A percentile compares a stretch with the other conserved stretches of the same genome.
Conservation (phyloP, 768 basidiomycete genomes). For the Russula foetens region DNA sequence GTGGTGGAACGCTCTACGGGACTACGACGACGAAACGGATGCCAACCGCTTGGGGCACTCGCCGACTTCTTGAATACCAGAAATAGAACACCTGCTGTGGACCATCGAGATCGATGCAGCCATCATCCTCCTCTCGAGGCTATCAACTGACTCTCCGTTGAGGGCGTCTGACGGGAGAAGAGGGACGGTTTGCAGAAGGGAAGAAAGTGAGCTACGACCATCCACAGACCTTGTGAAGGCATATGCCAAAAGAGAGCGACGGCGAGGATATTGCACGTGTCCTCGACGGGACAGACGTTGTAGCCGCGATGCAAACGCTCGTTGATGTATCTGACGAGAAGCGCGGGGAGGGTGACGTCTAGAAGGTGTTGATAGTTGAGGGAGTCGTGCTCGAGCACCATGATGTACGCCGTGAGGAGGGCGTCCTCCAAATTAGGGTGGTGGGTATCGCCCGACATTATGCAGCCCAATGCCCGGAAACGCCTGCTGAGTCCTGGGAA, state of each 20-base stretch:
- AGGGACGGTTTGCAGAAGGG: background rate
- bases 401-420: constrained; percentile 13
- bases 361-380: constrained; percentile 11
- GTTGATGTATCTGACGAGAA: constrained; percentile 7
- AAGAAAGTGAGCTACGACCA: constrained; percentile 6
- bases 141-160: constrained; percentile 12
- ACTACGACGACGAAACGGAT: too few relatives aligned
- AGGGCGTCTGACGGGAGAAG: constrained; percentile 8
- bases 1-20: too few relatives aligned
- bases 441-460: constrained; percentile 2
- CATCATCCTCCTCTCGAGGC: background rate
- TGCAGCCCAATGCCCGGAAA: constrained; percentile 8
- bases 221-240: constrained; percentile 17
- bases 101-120: too few relatives aligned
- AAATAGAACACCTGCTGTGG: too few relatives aligned
- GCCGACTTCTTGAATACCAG: too few relatives aligned
- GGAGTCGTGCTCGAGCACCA: constrained; percentile 17
- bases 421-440: background rate
- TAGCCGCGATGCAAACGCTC: constrained; percentile 3
- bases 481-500: constrained; percentile 28
- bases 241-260: constrained; percentile 20
- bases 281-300: constrained; percentile 13
- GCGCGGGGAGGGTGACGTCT: constrained; percentile 2
- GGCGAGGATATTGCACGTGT: constrained; percentile 12
- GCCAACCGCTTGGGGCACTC: too few relatives aligned